Conservation (phyloP, 495 filamentous ascomycete species). For the Hypoxylon intermedium region DNA sequence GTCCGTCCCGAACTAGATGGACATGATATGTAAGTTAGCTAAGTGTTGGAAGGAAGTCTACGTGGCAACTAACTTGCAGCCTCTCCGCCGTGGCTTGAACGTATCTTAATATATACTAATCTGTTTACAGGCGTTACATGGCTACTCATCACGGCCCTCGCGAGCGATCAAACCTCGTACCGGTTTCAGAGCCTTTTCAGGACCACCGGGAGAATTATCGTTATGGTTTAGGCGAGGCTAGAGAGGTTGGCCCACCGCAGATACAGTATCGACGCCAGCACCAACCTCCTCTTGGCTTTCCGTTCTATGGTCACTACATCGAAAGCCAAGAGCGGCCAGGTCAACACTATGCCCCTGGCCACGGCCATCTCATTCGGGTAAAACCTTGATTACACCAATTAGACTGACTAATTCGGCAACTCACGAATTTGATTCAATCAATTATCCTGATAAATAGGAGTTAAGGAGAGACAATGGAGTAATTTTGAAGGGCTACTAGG, state of each 20-base stretch:
- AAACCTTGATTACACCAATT: conserved; percentile 10
- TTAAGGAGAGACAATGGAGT: too few relatives aligned
- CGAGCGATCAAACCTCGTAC: conserved; percentile 2
- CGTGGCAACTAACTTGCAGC: not conserved
- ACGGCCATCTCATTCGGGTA: conserved; percentile 27
- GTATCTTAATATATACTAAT: conserved; percentile 9
- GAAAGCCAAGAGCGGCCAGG: conserved; percentile 16
- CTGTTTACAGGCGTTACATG: conserved; percentile 10
- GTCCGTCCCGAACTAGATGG: not conserved
- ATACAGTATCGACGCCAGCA: conserved; percentile 17
- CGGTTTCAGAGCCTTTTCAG: not conserved
- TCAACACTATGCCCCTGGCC: conserved; percentile 20
- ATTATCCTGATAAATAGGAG: too few relatives aligned
- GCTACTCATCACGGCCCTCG: not conserved
- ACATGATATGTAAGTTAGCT: conserved; percentile 27
- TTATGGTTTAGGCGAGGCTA: not conserved
- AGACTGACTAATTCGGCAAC: conserved; percentile 2
- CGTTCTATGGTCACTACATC: conserved; percentile 23
- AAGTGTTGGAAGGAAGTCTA: not conserved
- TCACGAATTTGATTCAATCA: too few relatives aligned
- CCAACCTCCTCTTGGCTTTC: conserved; percentile 20
- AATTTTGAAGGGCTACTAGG: not conserved
- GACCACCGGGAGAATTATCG: conserved; percentile 6
- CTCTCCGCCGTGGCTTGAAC: not conserved
- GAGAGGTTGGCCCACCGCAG: not conserved